phyloP scores from a whole-genome alignment of 1,284 basidiomycete species.

The Puccinia sorghi region DNA sequence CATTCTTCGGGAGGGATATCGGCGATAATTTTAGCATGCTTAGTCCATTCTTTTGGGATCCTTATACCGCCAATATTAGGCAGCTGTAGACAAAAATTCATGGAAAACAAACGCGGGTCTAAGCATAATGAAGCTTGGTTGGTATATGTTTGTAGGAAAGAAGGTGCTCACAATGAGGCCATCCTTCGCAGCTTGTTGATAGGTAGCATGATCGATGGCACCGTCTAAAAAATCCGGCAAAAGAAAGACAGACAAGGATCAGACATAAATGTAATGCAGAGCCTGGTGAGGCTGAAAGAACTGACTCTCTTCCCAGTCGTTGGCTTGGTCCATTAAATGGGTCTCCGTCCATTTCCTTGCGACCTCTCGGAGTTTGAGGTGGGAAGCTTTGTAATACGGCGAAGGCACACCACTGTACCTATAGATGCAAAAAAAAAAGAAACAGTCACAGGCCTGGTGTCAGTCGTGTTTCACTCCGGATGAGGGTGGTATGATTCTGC shows the following conservation, averaged over 20 bases:
- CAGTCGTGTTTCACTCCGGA: not conserved
- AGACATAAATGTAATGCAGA: not conserved
- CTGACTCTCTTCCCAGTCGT: conserved; percentile 43
- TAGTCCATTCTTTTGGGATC: conserved; percentile 48
- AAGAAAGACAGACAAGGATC: not conserved
- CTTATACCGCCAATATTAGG: conserved; percentile 38
- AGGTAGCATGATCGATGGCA: conserved; percentile 41
- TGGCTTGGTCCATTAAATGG: conserved; percentile 47
- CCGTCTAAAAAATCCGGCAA: not conserved
- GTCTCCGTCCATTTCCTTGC: conserved; percentile 51
- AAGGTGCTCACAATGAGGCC: conserved; percentile 42
- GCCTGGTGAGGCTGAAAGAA: not conserved
- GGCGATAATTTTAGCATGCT: conserved; percentile 48
- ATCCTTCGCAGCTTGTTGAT: conserved; percentile 46
- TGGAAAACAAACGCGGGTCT: too few relatives aligned
- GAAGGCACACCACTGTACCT: conserved; percentile 52
- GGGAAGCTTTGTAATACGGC: conserved; percentile 46
- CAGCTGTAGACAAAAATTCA: conserved; percentile 11
- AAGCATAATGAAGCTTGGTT: conserved; percentile 11
- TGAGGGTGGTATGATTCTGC: not conserved
- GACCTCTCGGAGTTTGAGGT: conserved; percentile 32
- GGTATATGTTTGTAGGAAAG: conserved; percentile 50
- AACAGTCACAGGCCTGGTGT: too few relatives aligned
- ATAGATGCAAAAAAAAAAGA: not conserved
- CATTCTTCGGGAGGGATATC: conserved; percentile 47